Conservation (phyloP, 305 asterid species). For the Solanum hybrid region DNA sequence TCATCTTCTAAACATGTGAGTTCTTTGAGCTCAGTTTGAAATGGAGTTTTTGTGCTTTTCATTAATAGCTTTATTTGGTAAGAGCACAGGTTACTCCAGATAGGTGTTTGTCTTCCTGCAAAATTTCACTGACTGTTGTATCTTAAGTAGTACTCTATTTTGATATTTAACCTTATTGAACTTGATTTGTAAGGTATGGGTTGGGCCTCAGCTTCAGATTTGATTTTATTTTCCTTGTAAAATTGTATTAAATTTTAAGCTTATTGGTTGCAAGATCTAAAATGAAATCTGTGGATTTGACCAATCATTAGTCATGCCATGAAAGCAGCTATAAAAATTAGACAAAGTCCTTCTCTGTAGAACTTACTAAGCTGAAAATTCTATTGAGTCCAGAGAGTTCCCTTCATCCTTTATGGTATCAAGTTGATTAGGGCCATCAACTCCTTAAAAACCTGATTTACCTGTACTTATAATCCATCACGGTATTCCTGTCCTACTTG, state of each 20-base stretch:
- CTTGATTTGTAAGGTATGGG: not conserved
- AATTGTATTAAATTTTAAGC: not conserved
- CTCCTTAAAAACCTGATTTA: not conserved
- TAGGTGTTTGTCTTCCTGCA: not conserved
- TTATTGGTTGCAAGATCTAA: not conserved
- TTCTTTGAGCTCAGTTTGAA: not conserved
- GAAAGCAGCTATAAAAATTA: not conserved
- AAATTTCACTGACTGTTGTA: not conserved
- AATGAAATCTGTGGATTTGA: not conserved
- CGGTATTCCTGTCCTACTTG: not conserved
- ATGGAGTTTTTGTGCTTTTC: not conserved
- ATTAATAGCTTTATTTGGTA: not conserved
- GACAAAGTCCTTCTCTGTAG: not conserved
- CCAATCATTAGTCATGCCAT: not conserved
- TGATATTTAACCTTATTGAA: not conserved
- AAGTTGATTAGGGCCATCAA: not conserved
- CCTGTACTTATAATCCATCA: not conserved
- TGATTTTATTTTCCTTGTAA: not conserved
- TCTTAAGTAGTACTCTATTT: not conserved
- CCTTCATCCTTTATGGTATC: not conserved
- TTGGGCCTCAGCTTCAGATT: not conserved
- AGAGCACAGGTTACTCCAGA: not conserved
- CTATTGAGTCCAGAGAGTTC: not conserved
- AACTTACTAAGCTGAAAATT: not conserved
- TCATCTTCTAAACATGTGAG: not conserved